Conservation (phyloP, 768 basidiomycete species). For the Russula virescens region DNA sequence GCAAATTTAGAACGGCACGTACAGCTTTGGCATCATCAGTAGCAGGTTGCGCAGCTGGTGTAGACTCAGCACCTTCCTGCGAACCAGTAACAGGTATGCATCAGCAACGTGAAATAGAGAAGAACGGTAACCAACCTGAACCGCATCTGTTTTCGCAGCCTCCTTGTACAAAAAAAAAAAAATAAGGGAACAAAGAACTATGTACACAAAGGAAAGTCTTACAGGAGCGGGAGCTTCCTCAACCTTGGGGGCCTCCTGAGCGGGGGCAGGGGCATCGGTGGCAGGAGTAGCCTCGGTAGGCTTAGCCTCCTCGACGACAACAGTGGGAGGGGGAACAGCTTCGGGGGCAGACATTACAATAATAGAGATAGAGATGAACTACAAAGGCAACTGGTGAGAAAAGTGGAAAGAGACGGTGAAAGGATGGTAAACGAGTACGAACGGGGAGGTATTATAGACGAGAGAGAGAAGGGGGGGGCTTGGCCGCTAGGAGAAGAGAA, state of each 20-base stretch:
- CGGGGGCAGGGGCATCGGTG: conserved; percentile 31
- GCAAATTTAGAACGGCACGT: conserved; percentile 34
- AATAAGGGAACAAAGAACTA: conserved; percentile 13
- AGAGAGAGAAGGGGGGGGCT: conserved; percentile 50
- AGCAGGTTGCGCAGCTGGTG: conserved; percentile 31
- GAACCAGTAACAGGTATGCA: background rate
- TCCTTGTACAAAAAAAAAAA: conserved; percentile 29
- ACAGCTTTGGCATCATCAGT: conserved; percentile 32
- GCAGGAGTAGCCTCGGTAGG: conserved; percentile 37
- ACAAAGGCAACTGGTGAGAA: background rate
- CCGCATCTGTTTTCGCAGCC: conserved; percentile 38
- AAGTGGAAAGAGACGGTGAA: background rate
- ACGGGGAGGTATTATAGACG: conserved; percentile 46
- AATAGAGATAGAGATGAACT: conserved; percentile 19
- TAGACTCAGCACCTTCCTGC: conserved; percentile 41
- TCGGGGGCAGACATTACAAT: conserved; percentile 76
- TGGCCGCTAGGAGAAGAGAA: conserved; percentile 28
- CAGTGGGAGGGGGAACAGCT: conserved; percentile 45
- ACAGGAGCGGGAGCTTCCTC: conserved; percentile 37
- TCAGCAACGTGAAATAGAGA: background rate
- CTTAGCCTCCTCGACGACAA: conserved; percentile 50
- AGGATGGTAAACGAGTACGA: background rate
- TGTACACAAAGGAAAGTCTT: conserved; percentile 20
- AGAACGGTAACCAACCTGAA: conserved; percentile 32
- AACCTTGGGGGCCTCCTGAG: conserved; percentile 37